A percentile compares a stretch with the other conserved stretches of the same genome.
Conservation (phyloP, 108 stramenopile genomes). For the Skeletonema tropicum region DNA sequence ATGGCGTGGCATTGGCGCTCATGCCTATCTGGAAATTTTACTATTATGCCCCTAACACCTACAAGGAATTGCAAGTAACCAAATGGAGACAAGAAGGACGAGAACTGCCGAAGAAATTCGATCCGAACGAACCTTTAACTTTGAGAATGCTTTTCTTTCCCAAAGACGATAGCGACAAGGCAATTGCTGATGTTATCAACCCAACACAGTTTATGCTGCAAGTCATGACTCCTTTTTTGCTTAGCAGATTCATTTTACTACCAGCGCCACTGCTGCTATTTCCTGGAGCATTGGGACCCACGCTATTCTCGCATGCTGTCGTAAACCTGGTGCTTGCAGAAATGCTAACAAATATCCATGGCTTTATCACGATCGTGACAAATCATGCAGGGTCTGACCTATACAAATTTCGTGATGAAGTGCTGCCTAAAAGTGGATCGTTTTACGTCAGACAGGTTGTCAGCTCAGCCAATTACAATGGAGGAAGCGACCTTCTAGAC, state of each 20-base stretch:
- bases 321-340: slow-evolving; percentile 71
- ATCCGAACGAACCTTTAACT: slow-evolving; percentile 52
- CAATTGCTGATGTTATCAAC: slow-evolving; percentile 13
- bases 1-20: slow-evolving; percentile 37
- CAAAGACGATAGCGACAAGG: slow-evolving; percentile 19
- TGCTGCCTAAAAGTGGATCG: slow-evolving; percentile 60
- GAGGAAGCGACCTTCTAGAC: slow-evolving; percentile 67
- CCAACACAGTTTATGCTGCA: slow-evolving; percentile 49
- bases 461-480: slow-evolving; percentile 53
- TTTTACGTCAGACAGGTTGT: slow-evolving; percentile 76
- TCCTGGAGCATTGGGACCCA: slow-evolving; percentile 42
- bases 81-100: slow-evolving; percentile 34
- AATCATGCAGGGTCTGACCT: slow-evolving; percentile 82
- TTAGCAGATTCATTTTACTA: slow-evolving; percentile 58
- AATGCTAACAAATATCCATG: slow-evolving; percentile 67
- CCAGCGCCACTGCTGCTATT: slow-evolving; percentile 58
- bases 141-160: slow-evolving; percentile 40
- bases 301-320: slow-evolving; percentile 59
- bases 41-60: slow-evolving; percentile 83
- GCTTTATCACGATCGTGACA: slow-evolving; percentile 71
- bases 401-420: slow-evolving; percentile 70
- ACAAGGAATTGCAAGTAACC: slow-evolving; percentile 65
- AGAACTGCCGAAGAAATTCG: slow-evolving; percentile 31
- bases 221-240: slow-evolving; percentile 62
- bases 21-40: slow-evolving; percentile 71